These are phyloP conservation scores for Chionographis japonica DNA, from an alignment of 106 monocot species.

Conservation along the genomic window DNA sequence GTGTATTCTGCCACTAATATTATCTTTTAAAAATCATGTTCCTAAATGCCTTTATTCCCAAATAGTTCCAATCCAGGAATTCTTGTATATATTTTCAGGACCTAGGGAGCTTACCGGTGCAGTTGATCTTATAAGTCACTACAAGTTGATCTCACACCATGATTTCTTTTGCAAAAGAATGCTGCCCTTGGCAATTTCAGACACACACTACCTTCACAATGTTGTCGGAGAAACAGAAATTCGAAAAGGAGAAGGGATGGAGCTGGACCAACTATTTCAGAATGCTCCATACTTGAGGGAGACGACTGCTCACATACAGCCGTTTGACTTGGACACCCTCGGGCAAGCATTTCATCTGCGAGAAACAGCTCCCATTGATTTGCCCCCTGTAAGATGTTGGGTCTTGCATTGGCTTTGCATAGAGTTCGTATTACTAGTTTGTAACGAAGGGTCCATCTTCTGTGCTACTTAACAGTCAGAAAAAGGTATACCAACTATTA, in stretches of 20 bases:
- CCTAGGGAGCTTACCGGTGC: conserved; percentile 88
- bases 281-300: conserved; percentile 58
- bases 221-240: conserved; percentile 96
- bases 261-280: conserved; percentile 81
- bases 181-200: conserved; percentile 75
- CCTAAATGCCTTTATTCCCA: too few relatives aligned
- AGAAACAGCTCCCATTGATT: conserved; percentile 71
- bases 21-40: too few relatives aligned
- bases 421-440: background rate
- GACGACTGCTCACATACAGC: conserved; percentile 54
- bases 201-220: conserved; percentile 96
- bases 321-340: conserved; percentile 73
- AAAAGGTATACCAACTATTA: conserved; percentile 70
- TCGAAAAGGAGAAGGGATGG: conserved; percentile 91
- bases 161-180: conserved; percentile 88
- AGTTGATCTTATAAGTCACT: conserved; percentile 89
- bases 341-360: conserved; percentile 85
- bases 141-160: conserved; percentile 74
- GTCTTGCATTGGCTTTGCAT: conserved; percentile 6
- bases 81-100: conserved; percentile 46
- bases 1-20: too few relatives aligned
- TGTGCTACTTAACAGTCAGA: conserved; percentile 42
- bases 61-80: background rate
- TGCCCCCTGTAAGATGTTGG: conserved; percentile 66
- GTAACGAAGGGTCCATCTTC: background rate